Percentiles rank a stretch among this genome's conserved stretches.
phyloP scores from a whole-genome alignment of 225 moss, liverwort and hornwort species.

The Anthoceros angustus region DNA sequence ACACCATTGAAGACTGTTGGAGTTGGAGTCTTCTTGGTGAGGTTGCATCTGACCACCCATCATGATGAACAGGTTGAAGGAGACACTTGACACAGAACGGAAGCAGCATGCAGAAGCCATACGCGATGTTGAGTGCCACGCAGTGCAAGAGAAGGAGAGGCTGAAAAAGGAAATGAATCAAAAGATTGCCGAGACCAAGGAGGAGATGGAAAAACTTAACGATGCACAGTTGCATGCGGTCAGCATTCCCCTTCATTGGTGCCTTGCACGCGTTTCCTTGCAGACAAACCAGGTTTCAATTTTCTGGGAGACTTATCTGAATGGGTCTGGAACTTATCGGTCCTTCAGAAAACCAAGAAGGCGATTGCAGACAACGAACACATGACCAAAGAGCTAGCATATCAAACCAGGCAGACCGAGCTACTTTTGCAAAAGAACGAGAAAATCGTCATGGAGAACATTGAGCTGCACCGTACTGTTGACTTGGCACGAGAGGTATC shows the following conservation, averaged over 20 bases:
- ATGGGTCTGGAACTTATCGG: no score
- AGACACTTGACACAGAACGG: constrained; percentile 56
- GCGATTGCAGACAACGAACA: constrained; percentile 86
- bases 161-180: constrained; percentile 64
- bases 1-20: neutral
- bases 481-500: constrained; percentile 48
- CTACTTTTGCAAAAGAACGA: constrained; percentile 60
- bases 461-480: constrained; percentile 20
- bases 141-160: constrained; percentile 70
- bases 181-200: constrained; percentile 52
- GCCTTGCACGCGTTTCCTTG: no score
- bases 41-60: constrained; percentile 7
- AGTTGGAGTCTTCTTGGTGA: neutral
- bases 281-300: no score
- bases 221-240: constrained; percentile 63
- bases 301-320: no score
- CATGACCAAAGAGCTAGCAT: constrained; percentile 58
- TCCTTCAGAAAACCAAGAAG: constrained; percentile 79
- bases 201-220: constrained; percentile 41
- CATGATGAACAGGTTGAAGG: constrained; percentile 27
- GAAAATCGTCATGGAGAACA: constrained; percentile 21
- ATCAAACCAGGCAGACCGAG: constrained; percentile 67
- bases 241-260: neutral
- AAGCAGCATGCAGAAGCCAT: constrained; percentile 65
- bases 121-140: constrained; percentile 71